These are phyloP conservation scores for Fusarium camptoceras DNA, from an alignment of 2,329 filamentous ascomycete genomes.

Conservation along the genomic window DNA sequence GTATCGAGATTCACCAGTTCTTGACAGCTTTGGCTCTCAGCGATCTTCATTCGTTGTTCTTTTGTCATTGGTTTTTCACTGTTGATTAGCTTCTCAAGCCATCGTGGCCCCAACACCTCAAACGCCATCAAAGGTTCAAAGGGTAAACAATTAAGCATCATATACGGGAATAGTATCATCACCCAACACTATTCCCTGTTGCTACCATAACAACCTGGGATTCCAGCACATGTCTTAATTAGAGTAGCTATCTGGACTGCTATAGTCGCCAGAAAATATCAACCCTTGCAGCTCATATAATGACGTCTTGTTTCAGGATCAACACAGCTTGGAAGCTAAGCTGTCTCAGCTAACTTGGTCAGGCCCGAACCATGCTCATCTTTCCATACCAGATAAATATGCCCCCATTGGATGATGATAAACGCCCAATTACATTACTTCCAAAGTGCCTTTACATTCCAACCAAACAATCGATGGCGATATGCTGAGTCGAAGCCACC, in stretches of 20 bases:
- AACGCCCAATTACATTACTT: constrained; percentile 18
- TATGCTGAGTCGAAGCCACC: constrained; percentile 8
- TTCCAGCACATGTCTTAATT: constrained; percentile 29
- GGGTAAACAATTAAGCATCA: not conserved
- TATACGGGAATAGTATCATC: constrained; percentile 12
- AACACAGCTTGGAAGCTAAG: constrained; percentile 17
- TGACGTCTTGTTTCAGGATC: constrained; percentile 42
- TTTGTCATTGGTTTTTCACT: not conserved
- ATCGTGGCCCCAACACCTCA: not conserved
- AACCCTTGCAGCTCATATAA: constrained; percentile 23
- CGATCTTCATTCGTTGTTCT: not conserved
- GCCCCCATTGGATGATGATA: constrained; percentile 16
- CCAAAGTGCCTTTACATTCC: constrained; percentile 25
- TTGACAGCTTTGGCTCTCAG: not conserved
- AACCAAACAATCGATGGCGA: constrained; percentile 3
- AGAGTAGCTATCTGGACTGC: not conserved
- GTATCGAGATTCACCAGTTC: not conserved
- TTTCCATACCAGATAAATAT: constrained; percentile 23
- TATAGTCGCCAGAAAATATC: not conserved
- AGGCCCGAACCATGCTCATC: not conserved
- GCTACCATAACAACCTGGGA: constrained; percentile 30
- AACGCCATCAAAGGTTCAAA: not conserved
- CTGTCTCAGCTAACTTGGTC: constrained; percentile 27
- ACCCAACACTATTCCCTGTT: constrained; percentile 17
- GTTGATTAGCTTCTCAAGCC: not conserved